Evolutionary conservation across 495 filamentous ascomycete species (phyloP).

Genomic region (Astrothelium macrocarpum): DNA sequence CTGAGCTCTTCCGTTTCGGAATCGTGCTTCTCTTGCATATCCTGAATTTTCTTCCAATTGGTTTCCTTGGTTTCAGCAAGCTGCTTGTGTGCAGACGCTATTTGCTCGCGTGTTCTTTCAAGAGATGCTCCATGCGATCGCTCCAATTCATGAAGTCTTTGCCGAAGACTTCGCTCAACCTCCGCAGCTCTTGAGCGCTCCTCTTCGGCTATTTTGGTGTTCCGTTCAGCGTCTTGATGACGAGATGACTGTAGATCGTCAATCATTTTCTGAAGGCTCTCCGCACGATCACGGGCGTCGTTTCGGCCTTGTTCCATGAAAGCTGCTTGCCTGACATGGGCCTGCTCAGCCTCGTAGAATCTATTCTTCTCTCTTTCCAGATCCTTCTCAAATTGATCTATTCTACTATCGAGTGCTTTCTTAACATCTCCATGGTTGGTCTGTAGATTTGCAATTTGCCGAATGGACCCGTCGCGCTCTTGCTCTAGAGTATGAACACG

Average conservation of each 20-base stretch:
- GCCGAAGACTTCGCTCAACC: neutral
- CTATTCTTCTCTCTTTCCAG: neutral
- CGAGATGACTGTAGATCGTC: neutral
- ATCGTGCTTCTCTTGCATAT: neutral
- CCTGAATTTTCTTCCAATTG: neutral
- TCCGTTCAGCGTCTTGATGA: neutral
- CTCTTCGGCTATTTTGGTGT: neutral
- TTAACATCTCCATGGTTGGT: neutral
- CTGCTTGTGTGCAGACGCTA: neutral
- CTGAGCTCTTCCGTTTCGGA: neutral
- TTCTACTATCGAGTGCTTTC: neutral
- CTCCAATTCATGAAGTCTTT: neutral
- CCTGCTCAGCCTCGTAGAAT: neutral
- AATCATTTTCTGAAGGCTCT: neutral
- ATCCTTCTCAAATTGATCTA: neutral
- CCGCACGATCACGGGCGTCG: neutral
- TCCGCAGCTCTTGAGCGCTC: neutral
- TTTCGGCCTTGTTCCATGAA: neutral
- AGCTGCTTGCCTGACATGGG: neutral
- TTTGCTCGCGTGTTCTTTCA: neutral
- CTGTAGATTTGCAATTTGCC: neutral
- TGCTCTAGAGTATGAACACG: neutral
- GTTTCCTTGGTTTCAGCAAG: neutral
- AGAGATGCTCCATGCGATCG: neutral
- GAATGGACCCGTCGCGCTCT: neutral